Base-by-base conservation (phyloP, 345 rosid genomes). In the Moringa oleifera region DNA sequence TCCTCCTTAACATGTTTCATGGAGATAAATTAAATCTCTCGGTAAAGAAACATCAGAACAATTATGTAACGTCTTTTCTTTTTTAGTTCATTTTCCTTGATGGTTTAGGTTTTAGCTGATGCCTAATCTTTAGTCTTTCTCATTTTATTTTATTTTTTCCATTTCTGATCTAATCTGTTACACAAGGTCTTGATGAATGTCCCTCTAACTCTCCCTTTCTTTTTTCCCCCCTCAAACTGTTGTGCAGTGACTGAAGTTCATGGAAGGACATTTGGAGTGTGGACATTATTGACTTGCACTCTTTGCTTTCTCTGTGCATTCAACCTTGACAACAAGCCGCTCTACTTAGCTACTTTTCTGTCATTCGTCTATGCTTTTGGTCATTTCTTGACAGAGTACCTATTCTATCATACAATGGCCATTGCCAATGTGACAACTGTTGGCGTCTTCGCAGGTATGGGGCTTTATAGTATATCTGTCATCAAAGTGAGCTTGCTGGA, bases 251-350 rank as follows among this genome's bases (percentile, higher is more conserved):
- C 84, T 78, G 97, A 90, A 65, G 92, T 93, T 74, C 98, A 93
- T 71, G 96, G 98, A 68, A 85, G 97, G 71, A 93, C 95, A 50
- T 93, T 90, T 63, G 97, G 96, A 73, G 89, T 90, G 60, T 93
- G 98, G 98, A 93, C 98, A 0, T 95, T 90, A 53, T 68, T 93
- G 72, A 93, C 96, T 25, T 86, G 97, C 85, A 93, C 95, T 47
- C 92, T 93, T 63, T 93, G 97, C 76, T 82, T 83, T 66, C 89
- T 90, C 33, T 93, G 98, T 73, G 98, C 98, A 64, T 88, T 86
- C 57, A 86, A 93, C 80, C 90, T 77, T 22, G 88, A 90, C 15
- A 80, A 86, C 77, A 88, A 76, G 80, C 89, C 96, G 0, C 80
- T 90, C 2, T 93, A 90, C 68, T 57, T 80, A 69, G 95, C 87